Percentiles rank a stretch among this genome's conserved stretches.
Evolutionary conservation across 2,329 filamentous ascomycete species (phyloP).

Genomic region (Fusarium begoniae): DNA sequence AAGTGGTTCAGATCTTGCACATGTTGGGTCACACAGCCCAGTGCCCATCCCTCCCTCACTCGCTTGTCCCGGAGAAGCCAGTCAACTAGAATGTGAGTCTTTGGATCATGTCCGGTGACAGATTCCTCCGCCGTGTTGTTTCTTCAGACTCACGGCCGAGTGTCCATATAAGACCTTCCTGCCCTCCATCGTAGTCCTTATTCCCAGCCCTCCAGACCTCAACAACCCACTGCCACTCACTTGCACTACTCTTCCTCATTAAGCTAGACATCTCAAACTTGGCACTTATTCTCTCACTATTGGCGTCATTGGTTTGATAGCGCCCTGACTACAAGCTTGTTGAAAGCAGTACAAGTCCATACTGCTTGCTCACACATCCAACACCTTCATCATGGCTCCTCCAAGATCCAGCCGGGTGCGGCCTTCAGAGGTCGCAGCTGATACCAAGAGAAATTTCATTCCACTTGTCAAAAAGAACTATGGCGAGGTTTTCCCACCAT

Average conservation of each 20-base stretch:
- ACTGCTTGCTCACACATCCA: neutral
- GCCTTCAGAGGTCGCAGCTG: constrained; percentile 72
- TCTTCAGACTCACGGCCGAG: constrained; percentile 37
- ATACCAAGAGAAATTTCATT: constrained; percentile 76
- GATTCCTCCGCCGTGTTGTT: constrained; percentile 38
- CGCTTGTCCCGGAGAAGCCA: constrained; percentile 35
- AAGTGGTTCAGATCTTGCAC: constrained; percentile 49
- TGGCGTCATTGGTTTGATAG: constrained; percentile 9
- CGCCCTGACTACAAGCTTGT: neutral
- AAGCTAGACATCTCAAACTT: neutral
- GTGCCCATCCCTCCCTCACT: constrained; percentile 45
- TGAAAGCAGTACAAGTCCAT: neutral
- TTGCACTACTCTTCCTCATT: constrained; percentile 3
- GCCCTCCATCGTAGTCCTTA: constrained; percentile 29
- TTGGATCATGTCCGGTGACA: constrained; percentile 34
- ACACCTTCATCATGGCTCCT: constrained; percentile 44
- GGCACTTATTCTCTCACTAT: neutral
- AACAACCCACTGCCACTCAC: constrained; percentile 20
- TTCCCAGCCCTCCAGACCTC: constrained; percentile 10
- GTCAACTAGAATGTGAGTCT: constrained; percentile 29
- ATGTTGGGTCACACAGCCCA: constrained; percentile 49
- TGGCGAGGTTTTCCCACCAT: constrained; percentile 62
- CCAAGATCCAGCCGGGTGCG: constrained; percentile 47
- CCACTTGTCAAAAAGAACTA: constrained; percentile 69
- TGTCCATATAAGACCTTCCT: constrained; percentile 40